phyloP scores from a whole-genome alignment of 176 grass and related monocot genomes.

The Thinopyrum elongatum region DNA sequence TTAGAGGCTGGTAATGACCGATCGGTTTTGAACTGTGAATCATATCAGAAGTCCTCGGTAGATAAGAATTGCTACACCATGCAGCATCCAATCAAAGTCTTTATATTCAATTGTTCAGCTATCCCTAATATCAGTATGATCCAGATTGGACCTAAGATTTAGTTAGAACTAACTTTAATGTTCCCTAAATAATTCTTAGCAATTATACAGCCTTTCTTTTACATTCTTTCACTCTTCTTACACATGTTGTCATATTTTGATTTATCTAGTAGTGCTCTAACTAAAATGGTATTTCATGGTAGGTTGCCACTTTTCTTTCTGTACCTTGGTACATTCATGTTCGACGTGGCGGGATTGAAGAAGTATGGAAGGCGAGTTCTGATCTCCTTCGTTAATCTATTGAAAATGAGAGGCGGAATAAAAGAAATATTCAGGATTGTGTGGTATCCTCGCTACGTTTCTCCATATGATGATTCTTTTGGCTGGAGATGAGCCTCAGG shows the following conservation, averaged over 20 bases:
- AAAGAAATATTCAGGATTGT: conserved; percentile 2
- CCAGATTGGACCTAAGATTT: neutral
- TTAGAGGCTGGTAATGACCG: too few species aligned
- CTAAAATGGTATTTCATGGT: conserved; percentile 8
- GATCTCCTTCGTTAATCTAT: neutral
- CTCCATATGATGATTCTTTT: neutral
- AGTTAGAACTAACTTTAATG: neutral
- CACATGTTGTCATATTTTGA: neutral
- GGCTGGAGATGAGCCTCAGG: neutral
- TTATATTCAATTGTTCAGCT: neutral
- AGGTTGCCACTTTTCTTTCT: neutral
- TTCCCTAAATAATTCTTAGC: neutral
- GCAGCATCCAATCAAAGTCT: neutral
- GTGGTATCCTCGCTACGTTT: neutral
- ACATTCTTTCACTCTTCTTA: neutral
- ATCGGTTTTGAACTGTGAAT: too few species aligned
- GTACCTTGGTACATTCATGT: neutral
- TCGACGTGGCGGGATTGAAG: neutral
- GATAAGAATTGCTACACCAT: too few species aligned
- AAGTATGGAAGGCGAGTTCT: neutral
- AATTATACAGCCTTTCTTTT: neutral
- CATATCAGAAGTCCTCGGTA: too few species aligned
- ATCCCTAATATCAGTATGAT: neutral
- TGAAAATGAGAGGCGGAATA: conserved; percentile 5
- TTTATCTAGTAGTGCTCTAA: neutral